Evolutionary conservation across 371 early-diverging fungal genomes (phyloP), one percentile per base, ranked within the genome.

Genomic region (Haplosporangium sp.): DNA sequence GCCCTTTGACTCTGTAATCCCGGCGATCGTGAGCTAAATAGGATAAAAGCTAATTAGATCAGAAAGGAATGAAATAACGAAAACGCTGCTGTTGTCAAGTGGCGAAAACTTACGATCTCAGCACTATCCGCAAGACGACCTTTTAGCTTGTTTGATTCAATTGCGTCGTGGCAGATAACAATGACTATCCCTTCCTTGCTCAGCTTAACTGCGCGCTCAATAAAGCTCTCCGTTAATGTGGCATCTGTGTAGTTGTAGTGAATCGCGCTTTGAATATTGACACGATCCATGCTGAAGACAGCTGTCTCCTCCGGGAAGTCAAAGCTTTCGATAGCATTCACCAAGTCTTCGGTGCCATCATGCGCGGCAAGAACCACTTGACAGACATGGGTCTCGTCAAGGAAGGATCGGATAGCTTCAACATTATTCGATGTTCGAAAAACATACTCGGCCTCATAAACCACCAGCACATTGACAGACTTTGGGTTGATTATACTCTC

Each of bases 361-460:
- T 65, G 71, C 9, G 53, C 60, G 4, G 82, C 72, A 0, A 81
- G 52, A 2, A 81, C 42, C n/a, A 68, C 61, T n/a, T 81, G 82
- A 27, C 72, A 68, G 9, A 37, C 35, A 17, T 68, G 40, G 15
- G 65, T 40, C 4, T 50, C 52, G 8, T 60, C 47, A 40, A 81
- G 13, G 0, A 62, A 27, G 5, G 44, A 6, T 4, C 37, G 56
- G 37, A 81, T 69, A 0, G 44, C 34, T 42, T 66, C 59, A 17
- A 71, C 27, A 40, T 60, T 17, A 19, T 17, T 4, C 15, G 19
- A 20, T 38, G 45, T 40, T 1, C 67, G 65, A 8, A 72, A 38
- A 35, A 72, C 69, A 39, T 75, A 75, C 61, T 81, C 82, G 27
- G 82, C 82, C 56, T 81, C 82, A 19, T 63, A 81, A 42, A 81